Base-by-base conservation (phyloP, 805 yeast genomes). In the Barnettozyma populi region DNA sequence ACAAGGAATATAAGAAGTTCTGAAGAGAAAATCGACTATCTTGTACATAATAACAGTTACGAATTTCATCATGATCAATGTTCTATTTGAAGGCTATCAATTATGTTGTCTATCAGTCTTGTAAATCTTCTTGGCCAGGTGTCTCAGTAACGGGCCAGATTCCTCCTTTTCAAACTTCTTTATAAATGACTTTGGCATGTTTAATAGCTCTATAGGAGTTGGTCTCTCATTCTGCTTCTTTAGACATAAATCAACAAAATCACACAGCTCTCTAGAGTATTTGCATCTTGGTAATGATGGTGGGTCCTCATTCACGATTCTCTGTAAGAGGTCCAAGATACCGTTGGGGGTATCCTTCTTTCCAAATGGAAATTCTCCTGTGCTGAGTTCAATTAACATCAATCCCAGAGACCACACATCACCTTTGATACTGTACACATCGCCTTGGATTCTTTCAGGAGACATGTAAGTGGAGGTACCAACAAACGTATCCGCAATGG, bases 401-500 rank as follows among this genome's bases (percentile, higher is more conserved):
- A 94, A 71, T 1, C 99, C 99, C 55, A 90, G 69, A 0, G 97
- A 89, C 99, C 99, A 94, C 11, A 94, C 92, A 64, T 94, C 99
- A 35, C 96, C 92, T 56, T 90, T 90, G n/a, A 90, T 84, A 8
- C 96, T 86, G 67, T 94, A 94, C 9, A 84, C 83, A 38, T 87
- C 88, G 18, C 99, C 99, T 67, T 90, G 96, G 47, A 94, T 92
- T 52, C 99, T 76, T 60, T 94, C 99, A 0, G 99, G 99, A 1
- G 96, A 86, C 95, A 94, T 94, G 63, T 94, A 94, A 0, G 95
- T 89, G 1, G 97, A 89, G 0, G 99, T 94, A 1, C 99, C 99
- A 9, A 94, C 98, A 72, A 94, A 94, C 0, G 99, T 94, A 60
- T 94, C 97, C 0, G 97, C 99, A 49, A 94, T 78, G 1, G 99